Conservation (phyloP, 1,139 yeast species). For the Lodderomyces jiufengensis region DNA sequence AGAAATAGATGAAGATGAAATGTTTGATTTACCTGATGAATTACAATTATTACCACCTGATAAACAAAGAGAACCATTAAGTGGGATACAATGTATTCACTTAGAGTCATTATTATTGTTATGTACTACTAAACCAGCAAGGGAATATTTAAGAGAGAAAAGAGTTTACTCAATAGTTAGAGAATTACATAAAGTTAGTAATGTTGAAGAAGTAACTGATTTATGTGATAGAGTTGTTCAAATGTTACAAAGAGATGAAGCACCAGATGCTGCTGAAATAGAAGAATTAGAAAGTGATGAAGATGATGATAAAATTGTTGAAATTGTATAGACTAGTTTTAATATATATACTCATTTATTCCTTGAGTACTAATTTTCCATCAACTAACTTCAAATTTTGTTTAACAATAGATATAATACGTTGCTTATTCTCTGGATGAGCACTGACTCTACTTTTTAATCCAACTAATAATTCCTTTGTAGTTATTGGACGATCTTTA, state of each 20-base stretch:
- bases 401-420: constrained; percentile 66
- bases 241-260: constrained; percentile 89
- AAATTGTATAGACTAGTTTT: constrained; percentile 35
- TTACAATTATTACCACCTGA: constrained; percentile 76
- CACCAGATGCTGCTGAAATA: constrained; percentile 29
- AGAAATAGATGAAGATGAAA: constrained; percentile 75
- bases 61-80: constrained; percentile 70
- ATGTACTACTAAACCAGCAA: constrained; percentile 67
- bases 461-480: constrained; percentile 60
- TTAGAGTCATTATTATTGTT: constrained; percentile 73
- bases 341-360: constrained; percentile 13
- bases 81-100: constrained; percentile 63
- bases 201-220: constrained; percentile 64
- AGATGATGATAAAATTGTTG: constrained; percentile 49
- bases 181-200: constrained; percentile 71
- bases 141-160: constrained; percentile 74
- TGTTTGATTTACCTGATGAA: constrained; percentile 85
- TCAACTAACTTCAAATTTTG: constrained; percentile 66
- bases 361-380: constrained; percentile 59
- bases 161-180: constrained; percentile 81
- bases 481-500: constrained; percentile 57
- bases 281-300: constrained; percentile 33
- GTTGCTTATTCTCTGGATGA: constrained; percentile 65
- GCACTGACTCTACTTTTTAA: constrained; percentile 62
- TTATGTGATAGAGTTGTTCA: constrained; percentile 75